A percentile compares a stretch with the other conserved stretches of the same genome.
Conservation (phyloP, 192 early-diverging fungal genomes). For the Backusella tuberculispora region DNA sequence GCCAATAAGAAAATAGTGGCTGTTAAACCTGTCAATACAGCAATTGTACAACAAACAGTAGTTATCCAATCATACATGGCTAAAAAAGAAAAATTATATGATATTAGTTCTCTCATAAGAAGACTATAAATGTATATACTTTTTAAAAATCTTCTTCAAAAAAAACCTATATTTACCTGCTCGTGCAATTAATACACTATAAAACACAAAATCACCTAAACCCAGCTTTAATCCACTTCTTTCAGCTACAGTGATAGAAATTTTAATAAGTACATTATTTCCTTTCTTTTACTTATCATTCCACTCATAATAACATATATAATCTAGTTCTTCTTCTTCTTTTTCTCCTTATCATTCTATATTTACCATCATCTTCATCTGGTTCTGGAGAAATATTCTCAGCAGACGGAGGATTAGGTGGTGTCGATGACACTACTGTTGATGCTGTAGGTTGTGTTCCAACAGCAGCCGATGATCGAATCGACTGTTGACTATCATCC, state of each 20-base stretch:
- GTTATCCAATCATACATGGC: constrained; percentile 85
- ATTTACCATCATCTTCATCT: constrained; percentile 56
- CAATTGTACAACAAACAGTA: constrained; percentile 74
- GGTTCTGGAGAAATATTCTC: not conserved
- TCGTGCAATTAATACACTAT: constrained; percentile 77
- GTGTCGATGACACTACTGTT: not conserved
- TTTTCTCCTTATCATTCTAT: too few species aligned
- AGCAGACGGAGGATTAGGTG: not conserved
- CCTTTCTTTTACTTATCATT: not conserved
- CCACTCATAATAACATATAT: not conserved
- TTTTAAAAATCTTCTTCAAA: too few species aligned
- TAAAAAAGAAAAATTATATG: constrained; percentile 18
- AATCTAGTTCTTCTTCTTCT: not conserved
- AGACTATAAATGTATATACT: not conserved
- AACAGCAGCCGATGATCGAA: not conserved
- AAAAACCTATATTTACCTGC: constrained; percentile 56
- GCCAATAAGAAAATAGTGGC: constrained; percentile 89
- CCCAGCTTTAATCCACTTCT: constrained; percentile 82
- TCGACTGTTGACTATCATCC: constrained; percentile 21
- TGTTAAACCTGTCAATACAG: constrained; percentile 82
- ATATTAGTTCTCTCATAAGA: not conserved
- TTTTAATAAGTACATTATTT: not conserved
- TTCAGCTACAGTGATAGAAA: constrained; percentile 41
- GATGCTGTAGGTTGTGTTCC: not conserved
- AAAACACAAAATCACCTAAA: constrained; percentile 91